Conservation (phyloP, 2,329 filamentous ascomycete genomes). For the Colletotrichum caudatum region DNA sequence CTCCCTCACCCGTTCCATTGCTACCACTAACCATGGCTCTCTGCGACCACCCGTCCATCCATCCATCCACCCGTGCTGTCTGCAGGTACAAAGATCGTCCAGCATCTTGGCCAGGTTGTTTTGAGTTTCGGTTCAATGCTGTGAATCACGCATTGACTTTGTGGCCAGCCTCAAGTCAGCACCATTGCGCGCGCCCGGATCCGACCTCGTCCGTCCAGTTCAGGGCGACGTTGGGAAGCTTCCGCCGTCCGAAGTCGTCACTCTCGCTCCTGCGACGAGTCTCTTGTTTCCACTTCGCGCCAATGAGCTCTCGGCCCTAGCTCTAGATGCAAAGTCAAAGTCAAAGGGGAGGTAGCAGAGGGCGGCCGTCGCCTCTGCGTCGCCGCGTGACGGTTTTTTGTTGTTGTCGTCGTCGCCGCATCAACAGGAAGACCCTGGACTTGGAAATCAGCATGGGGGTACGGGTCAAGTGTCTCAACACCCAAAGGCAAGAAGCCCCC, state of each 20-base stretch:
- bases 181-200: slow-evolving; percentile 11
- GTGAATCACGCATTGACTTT: slow-evolving; percentile 16
- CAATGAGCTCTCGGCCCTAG: slow-evolving; percentile 9
- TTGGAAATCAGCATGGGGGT: slow-evolving; percentile 29
- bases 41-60: slow-evolving; percentile 2
- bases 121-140: slow-evolving; percentile 30
- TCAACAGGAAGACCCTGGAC: slow-evolving; percentile 38
- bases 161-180: slow-evolving; percentile 15
- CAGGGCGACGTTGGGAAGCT: slow-evolving; percentile 14
- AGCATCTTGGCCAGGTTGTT: slow-evolving; percentile 9
- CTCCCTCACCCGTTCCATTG: not conserved
- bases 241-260: slow-evolving; percentile 7
- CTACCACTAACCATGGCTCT: not conserved
- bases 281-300: slow-evolving; percentile 27
- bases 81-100: slow-evolving; percentile 10
- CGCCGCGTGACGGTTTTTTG: slow-evolving; percentile 25
- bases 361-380: slow-evolving; percentile 20
- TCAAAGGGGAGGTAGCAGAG: slow-evolving; percentile 8
- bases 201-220: not conserved
- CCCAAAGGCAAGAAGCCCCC: slow-evolving; percentile 31
- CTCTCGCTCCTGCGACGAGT: slow-evolving; percentile 21
- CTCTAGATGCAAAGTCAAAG: slow-evolving; percentile 16
- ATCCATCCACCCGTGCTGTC: not conserved
- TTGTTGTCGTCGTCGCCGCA: slow-evolving; percentile 38
- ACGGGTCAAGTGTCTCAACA: slow-evolving; percentile 32